These are phyloP conservation scores for Syncephalastrum racemosum DNA, from an alignment of 371 early-diverging fungal species.

Conservation along the genomic window DNA sequence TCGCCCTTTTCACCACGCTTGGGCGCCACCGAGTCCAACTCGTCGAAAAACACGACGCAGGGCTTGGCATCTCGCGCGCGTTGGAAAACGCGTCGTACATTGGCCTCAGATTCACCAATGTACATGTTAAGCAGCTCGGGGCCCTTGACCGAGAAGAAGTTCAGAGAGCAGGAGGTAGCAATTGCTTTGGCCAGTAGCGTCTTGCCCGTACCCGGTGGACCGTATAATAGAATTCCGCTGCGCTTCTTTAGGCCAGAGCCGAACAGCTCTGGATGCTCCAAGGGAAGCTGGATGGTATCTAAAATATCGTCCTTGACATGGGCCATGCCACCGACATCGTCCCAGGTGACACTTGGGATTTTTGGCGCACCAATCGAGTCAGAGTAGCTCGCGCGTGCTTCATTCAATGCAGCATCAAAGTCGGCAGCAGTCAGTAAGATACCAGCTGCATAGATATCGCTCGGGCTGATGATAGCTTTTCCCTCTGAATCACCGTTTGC, in stretches of 20 bases:
- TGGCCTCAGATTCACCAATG: slow-evolving; percentile 96
- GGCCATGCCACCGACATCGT: slow-evolving; percentile 99
- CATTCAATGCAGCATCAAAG: slow-evolving; percentile 76
- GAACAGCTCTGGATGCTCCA: slow-evolving; percentile 97
- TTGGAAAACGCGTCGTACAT: slow-evolving; percentile 97
- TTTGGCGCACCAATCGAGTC: slow-evolving; percentile 96
- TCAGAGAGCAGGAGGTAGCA: slow-evolving; percentile 96
- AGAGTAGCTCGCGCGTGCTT: slow-evolving; percentile 82
- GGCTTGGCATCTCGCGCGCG: slow-evolving; percentile 98
- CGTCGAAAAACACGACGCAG: slow-evolving; percentile 99
- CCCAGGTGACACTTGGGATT: slow-evolving; percentile 97
- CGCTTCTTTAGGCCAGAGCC: slow-evolving; percentile 97
- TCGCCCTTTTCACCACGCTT: slow-evolving; percentile 97
- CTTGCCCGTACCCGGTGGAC: slow-evolving; percentile 99
- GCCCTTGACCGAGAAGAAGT: slow-evolving; percentile 98
- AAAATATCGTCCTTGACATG: slow-evolving; percentile 96
- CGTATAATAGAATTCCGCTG: slow-evolving; percentile 93
- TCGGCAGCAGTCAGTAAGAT: slow-evolving; percentile 74
- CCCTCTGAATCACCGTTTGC: slow-evolving; percentile 8
- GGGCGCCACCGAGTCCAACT: slow-evolving; percentile 98
- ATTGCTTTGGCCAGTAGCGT: slow-evolving; percentile 99
- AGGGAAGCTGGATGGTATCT: slow-evolving; percentile 98
- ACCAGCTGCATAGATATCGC: slow-evolving; percentile 69
- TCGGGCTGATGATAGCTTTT: slow-evolving; percentile 25
- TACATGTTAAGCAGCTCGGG: slow-evolving; percentile 93